Evolutionary conservation across 2,329 filamentous ascomycete species (phyloP).

Genomic region (Fusarium hainanense): DNA sequence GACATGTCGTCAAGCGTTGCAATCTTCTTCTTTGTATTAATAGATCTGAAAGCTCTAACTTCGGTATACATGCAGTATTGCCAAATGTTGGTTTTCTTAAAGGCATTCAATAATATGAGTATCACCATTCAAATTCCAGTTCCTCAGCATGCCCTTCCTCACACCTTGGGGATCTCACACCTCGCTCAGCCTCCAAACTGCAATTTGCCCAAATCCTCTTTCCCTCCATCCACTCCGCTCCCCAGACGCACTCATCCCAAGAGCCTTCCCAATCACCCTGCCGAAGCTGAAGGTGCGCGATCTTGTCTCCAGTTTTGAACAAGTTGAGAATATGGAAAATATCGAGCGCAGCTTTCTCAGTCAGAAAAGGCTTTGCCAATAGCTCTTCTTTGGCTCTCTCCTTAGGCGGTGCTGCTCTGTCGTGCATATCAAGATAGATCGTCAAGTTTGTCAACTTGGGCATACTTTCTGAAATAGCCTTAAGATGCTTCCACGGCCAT

Average conservation of each 20-base stretch:
- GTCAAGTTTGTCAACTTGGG: background rate
- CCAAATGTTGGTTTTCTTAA: too few relatives aligned
- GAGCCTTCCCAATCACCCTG: background rate
- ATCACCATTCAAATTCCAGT: accelerated
- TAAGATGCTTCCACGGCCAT: conserved; percentile 8
- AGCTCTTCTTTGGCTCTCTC: accelerated
- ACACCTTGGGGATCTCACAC: background rate
- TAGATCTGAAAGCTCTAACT: too few relatives aligned
- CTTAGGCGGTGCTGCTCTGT: background rate
- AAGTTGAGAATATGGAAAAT: background rate
- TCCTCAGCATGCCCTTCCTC: background rate
- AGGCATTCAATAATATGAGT: background rate
- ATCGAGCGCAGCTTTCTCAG: background rate
- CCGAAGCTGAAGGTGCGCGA: background rate
- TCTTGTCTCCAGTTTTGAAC: background rate
- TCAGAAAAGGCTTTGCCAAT: background rate
- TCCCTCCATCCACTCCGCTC: too few relatives aligned
- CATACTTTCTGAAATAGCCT: background rate
- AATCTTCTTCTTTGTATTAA: too few relatives aligned
- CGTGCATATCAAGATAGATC: conserved; percentile 3
- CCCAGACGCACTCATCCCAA: accelerated
- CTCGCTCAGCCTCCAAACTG: background rate
- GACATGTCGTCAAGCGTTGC: background rate
- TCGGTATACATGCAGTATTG: too few relatives aligned
- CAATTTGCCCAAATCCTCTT: background rate